Percentiles rank a stretch among this genome's conserved stretches.
Conservation (phyloP, 176 grass and related monocot genomes). For the Oryza rufipogon region DNA sequence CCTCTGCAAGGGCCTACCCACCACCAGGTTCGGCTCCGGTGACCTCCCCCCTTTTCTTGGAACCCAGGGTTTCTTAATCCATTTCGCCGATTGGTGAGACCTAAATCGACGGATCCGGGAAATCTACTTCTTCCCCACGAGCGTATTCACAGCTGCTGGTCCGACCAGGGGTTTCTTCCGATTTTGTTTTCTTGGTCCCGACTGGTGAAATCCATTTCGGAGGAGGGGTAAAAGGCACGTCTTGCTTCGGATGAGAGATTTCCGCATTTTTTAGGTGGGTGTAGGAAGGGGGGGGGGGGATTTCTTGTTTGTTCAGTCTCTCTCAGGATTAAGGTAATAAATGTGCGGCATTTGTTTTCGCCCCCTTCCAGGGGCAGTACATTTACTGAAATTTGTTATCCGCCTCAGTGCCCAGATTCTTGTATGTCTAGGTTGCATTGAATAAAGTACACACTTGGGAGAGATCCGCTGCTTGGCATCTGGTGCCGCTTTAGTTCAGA, state of each 20-base stretch:
- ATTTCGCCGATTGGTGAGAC: background rate
- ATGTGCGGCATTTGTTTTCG: constrained; percentile 18
- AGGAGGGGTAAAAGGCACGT: background rate
- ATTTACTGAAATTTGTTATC: background rate
- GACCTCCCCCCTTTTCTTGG: constrained; percentile 25
- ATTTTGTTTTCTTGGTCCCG: background rate
- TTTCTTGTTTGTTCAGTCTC: background rate
- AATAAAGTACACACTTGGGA: background rate
- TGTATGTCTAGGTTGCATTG: constrained; percentile 13
- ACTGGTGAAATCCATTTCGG: background rate
- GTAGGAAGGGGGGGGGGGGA: background rate
- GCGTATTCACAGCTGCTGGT: background rate
- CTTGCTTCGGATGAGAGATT: constrained; percentile 3
- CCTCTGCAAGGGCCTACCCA: constrained; percentile 92
- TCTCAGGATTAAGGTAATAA: background rate
- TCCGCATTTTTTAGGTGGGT: background rate
- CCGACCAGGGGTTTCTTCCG: background rate
- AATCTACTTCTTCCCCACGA: constrained; percentile 19
- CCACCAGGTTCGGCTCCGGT: constrained; percentile 56
- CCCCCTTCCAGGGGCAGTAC: background rate
- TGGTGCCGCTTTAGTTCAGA: background rate
- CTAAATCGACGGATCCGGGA: constrained; percentile 19
- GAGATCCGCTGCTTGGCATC: background rate
- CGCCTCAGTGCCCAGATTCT: background rate
- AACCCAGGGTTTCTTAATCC: background rate